Conservation (phyloP, 2,329 filamentous ascomycete species). For the Phoma sp. region DNA sequence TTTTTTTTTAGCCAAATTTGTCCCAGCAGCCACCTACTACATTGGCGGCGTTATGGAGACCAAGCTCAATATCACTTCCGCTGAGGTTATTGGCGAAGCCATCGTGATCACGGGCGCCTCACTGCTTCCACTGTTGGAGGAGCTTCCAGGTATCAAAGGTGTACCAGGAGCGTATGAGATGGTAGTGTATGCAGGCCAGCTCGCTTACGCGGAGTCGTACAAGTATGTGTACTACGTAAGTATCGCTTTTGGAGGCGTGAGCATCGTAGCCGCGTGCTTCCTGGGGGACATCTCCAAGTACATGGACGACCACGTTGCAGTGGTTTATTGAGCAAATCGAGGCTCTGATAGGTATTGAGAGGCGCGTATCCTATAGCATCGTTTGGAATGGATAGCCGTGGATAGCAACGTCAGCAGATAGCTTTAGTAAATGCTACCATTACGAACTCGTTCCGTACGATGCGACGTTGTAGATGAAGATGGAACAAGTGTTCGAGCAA, state of each 20-base stretch:
- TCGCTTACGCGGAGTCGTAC: constrained; percentile 65
- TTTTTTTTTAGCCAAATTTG: constrained; percentile 24
- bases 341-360: too few species aligned
- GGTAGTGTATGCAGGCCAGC: constrained; percentile 62
- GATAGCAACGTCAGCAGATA: too few species aligned
- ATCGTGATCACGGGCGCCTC: constrained; percentile 51
- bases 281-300: constrained; percentile 61
- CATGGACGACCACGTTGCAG: constrained; percentile 35
- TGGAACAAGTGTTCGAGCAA: too few species aligned
- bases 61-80: constrained; percentile 56
- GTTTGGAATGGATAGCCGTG: too few species aligned
- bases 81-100: constrained; percentile 57
- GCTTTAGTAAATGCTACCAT: too few species aligned
- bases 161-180: constrained; percentile 39
- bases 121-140: constrained; percentile 55
- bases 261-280: constrained; percentile 63
- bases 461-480: too few species aligned
- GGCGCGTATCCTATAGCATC: too few species aligned
- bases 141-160: constrained; percentile 56
- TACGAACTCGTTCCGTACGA: too few species aligned
- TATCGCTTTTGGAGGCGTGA: constrained; percentile 65
- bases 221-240: constrained; percentile 68
- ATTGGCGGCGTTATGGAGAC: constrained; percentile 54
- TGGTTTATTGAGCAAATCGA: background rate
- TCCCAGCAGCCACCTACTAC: constrained; percentile 30